Conservation (phyloP, 2,329 filamentous ascomycete species). For the Cephalotrichum gorgonifer region DNA sequence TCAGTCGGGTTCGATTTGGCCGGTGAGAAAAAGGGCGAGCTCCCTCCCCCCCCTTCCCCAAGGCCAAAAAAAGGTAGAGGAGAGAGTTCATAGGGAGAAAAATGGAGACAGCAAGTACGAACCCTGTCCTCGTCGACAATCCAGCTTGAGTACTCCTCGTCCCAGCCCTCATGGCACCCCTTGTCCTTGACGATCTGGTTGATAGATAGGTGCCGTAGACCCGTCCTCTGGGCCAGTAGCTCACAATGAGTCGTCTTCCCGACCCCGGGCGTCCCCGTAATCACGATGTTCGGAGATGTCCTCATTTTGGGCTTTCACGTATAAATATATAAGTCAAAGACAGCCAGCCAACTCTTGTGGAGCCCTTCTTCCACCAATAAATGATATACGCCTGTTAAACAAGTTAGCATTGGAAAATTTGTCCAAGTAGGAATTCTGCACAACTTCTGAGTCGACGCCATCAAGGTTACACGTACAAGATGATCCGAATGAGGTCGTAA, state of each 20-base stretch:
- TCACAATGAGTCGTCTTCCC: constrained; percentile 94
- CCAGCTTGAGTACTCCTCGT: constrained; percentile 77
- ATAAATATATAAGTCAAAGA: not conserved
- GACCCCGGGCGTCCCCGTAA: constrained; percentile 91
- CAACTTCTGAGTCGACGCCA: too few species aligned
- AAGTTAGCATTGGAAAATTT: not conserved
- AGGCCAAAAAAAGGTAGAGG: not conserved
- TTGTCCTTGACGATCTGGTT: constrained; percentile 88
- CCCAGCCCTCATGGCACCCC: constrained; percentile 77
- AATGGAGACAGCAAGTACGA: constrained; percentile 11
- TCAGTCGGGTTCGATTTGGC: not conserved
- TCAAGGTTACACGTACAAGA: not conserved
- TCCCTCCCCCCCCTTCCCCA: too few species aligned
- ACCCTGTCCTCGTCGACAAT: constrained; percentile 97
- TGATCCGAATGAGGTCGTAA: not conserved
- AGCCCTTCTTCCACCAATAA: too few species aligned
- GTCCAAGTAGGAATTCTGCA: too few species aligned
- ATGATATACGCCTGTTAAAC: too few species aligned
- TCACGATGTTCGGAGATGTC: constrained; percentile 72
- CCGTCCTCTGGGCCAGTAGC: constrained; percentile 63
- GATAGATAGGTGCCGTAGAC: constrained; percentile 73
- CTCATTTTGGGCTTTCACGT: constrained; percentile 18
- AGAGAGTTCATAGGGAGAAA: not conserved
- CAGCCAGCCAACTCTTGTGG: not conserved
- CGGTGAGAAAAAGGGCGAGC: not conserved